phyloP scores from a whole-genome alignment of 202 grass and related monocot species.

The Bolboschoenoplectus hybrid region DNA sequence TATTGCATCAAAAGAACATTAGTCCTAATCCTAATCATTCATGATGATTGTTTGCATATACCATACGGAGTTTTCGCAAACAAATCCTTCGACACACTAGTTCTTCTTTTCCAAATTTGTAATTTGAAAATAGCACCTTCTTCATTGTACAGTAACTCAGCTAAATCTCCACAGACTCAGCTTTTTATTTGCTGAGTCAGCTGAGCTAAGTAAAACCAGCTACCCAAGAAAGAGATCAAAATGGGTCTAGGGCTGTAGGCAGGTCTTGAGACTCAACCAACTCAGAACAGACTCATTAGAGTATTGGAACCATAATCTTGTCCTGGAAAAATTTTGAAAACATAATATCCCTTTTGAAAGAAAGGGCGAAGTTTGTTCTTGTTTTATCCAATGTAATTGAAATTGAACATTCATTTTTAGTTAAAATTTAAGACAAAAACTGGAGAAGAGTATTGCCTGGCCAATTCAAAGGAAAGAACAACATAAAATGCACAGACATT shows the following conservation, averaged over 20 bases:
- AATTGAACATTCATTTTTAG: not conserved
- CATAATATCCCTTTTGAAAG: not conserved
- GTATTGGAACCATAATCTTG: not conserved
- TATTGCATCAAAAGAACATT: not conserved
- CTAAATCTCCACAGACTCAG: not conserved
- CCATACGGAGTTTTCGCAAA: not conserved
- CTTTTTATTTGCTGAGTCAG: not conserved
- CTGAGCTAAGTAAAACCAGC: not conserved
- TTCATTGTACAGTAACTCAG: not conserved
- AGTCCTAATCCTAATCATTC: not conserved
- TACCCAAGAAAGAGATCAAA: slow-evolving; percentile 3
- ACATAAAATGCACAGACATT: not conserved
- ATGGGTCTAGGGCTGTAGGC: not conserved
- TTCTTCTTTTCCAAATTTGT: slow-evolving; percentile 9
- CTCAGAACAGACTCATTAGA: not conserved
- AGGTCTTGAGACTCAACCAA: not conserved
- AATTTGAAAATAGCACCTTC: not conserved
- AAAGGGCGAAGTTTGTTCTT: not conserved
- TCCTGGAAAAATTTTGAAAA: not conserved
- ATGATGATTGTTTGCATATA: not conserved
- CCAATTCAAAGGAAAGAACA: slow-evolving; percentile 9
- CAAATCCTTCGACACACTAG: not conserved
- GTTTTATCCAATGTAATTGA: not conserved
- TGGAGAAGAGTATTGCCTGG: not conserved
- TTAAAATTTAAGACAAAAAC: not conserved